phyloP scores from a whole-genome alignment of 1,284 basidiomycete genomes.

The Mycena sp. region DNA sequence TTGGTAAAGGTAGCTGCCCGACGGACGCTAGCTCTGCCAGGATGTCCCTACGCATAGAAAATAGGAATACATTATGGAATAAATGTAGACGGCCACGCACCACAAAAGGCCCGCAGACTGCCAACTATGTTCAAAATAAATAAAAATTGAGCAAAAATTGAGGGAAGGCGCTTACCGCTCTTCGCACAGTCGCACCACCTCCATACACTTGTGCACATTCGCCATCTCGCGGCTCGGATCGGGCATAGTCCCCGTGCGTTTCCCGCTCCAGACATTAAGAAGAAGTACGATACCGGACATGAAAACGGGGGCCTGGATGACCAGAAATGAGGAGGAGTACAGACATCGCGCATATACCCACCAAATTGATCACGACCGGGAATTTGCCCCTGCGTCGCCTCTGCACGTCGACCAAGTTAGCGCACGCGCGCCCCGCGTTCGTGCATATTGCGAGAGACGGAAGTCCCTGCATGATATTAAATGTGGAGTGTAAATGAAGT shows the following conservation, averaged over 20 bases:
- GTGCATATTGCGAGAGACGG: conserved; percentile 72
- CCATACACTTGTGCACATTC: conserved; percentile 68
- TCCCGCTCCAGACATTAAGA: conserved; percentile 68
- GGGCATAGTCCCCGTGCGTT: conserved; percentile 49
- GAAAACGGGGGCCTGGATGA: conserved; percentile 37
- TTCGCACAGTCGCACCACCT: conserved; percentile 60
- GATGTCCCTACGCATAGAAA: neutral
- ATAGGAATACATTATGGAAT: too few species aligned
- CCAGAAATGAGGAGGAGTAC: conserved; percentile 23
- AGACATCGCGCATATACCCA: too few species aligned
- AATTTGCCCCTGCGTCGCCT: conserved; percentile 35
- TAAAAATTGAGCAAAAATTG: neutral
- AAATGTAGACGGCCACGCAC: too few species aligned
- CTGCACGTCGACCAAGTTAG: conserved; percentile 60
- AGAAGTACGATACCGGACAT: conserved; percentile 60
- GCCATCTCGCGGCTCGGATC: conserved; percentile 60
- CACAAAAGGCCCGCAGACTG: neutral
- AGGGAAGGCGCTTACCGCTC: conserved; percentile 40
- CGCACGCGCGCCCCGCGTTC: conserved; percentile 66
- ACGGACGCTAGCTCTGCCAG: conserved; percentile 54
- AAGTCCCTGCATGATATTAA: conserved; percentile 53
- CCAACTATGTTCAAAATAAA: neutral
- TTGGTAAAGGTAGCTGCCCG: conserved; percentile 70
- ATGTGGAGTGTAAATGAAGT: conserved; percentile 36
- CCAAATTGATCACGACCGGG: conserved; percentile 43